Evolutionary conservation across 2,329 filamentous ascomycete genomes (phyloP).

Genomic region (Ascochyta clinopodiicola): DNA sequence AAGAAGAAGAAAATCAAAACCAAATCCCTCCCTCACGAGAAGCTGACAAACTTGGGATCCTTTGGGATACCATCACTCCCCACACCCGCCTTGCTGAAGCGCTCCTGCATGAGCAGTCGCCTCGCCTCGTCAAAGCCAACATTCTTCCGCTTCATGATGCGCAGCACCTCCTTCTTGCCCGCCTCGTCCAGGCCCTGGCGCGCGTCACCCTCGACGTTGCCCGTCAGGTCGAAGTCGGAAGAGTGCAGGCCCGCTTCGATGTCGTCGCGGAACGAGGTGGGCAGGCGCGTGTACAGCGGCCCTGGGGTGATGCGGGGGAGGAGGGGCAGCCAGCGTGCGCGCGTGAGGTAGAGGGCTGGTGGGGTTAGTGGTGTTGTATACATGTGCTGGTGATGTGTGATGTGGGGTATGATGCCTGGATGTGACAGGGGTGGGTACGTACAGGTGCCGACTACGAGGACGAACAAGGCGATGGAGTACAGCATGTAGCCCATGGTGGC

Average conservation of each 20-base stretch:
- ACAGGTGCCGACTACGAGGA: slow-evolving; percentile 75
- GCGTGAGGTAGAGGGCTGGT: slow-evolving; percentile 78
- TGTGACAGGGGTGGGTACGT: slow-evolving; percentile 33
- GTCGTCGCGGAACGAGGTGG: slow-evolving; percentile 79
- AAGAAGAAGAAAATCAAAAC: not conserved
- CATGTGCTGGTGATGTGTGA: slow-evolving; percentile 12
- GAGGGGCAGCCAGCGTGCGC: slow-evolving; percentile 75
- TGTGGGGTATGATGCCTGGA: slow-evolving; percentile 1
- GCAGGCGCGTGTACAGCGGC: slow-evolving; percentile 79
- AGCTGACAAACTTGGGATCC: slow-evolving; percentile 96
- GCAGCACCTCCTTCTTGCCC: slow-evolving; percentile 81
- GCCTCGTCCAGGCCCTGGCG: slow-evolving; percentile 80
- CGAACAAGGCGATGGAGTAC: slow-evolving; percentile 75
- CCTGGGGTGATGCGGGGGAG: slow-evolving; percentile 62
- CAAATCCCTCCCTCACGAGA: slow-evolving; percentile 59
- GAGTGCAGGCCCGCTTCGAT: slow-evolving; percentile 87
- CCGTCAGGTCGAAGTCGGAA: slow-evolving; percentile 79
- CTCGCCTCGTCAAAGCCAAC: slow-evolving; percentile 92
- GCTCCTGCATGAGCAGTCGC: slow-evolving; percentile 81
- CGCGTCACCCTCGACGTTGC: slow-evolving; percentile 79
- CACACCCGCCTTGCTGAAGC: slow-evolving; percentile 87
- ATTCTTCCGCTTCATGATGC: slow-evolving; percentile 86
- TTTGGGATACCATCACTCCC: slow-evolving; percentile 83
- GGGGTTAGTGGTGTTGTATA: no score
- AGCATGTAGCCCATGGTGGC: slow-evolving; percentile 77